A percentile compares a stretch with the other conserved stretches of the same genome.
These are phyloP conservation scores for Ophiosphaerella narmari DNA, from an alignment of 2,329 filamentous ascomycete species.

Conservation along the genomic window DNA sequence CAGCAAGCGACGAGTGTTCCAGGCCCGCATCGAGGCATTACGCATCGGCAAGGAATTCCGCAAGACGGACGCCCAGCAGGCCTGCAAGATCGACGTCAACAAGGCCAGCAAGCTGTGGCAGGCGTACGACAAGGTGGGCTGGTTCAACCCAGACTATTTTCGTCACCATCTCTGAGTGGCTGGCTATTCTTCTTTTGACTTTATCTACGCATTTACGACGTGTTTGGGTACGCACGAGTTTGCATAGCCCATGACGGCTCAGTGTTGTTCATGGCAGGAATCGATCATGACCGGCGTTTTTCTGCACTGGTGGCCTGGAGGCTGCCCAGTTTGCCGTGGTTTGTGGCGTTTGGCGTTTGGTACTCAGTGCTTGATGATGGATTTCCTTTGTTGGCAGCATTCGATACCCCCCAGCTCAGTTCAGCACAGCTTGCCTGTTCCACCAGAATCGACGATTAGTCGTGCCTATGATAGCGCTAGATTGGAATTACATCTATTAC, in stretches of 20 bases:
- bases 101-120: constrained; percentile 93
- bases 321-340: background rate
- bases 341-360: constrained; percentile 17
- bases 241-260: constrained; percentile 29
- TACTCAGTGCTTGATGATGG: constrained; percentile 4
- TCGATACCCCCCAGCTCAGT: constrained; percentile 29
- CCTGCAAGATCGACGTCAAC: constrained; percentile 98
- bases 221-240: constrained; percentile 21
- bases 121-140: constrained; percentile 84
- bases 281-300: constrained; percentile 39
- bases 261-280: constrained; percentile 25
- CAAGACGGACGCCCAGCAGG: constrained; percentile 93
- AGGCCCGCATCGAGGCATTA: constrained; percentile 70
- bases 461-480: background rate
- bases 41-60: constrained; percentile 79
- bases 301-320: background rate
- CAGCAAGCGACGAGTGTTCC: constrained; percentile 91
- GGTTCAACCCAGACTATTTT: constrained; percentile 67
- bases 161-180: constrained; percentile 47
- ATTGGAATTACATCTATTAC: constrained; percentile 1
- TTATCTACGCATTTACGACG: background rate
- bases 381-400: constrained; percentile 30
- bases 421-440: constrained; percentile 5
- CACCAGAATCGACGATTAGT: constrained; percentile 3
- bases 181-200: background rate